These are phyloP conservation scores for Acer campestre DNA, from an alignment of 345 rosid species.

Conservation along the genomic window DNA sequence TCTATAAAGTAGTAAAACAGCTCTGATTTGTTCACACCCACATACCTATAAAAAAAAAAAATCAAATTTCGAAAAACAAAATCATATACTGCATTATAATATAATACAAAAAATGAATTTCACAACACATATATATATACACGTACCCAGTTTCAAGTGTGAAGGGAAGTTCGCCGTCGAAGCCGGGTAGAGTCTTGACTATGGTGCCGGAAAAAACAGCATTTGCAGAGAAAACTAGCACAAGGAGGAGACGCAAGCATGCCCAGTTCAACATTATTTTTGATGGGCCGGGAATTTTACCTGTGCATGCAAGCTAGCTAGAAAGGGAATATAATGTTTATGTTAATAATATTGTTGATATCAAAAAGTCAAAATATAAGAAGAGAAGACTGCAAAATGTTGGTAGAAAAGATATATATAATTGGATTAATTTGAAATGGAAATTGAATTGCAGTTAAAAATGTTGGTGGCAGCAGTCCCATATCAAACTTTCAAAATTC, in stretches of 20 bases:
- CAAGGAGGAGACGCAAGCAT: conserved; percentile 11
- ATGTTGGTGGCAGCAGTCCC: too few relatives aligned
- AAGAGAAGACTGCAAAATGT: background rate
- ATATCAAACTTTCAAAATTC: too few relatives aligned
- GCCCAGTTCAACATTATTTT: background rate
- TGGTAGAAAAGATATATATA: background rate
- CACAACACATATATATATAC: background rate
- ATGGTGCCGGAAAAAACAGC: conserved; percentile 16
- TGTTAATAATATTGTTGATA: background rate
- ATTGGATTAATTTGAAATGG: background rate
- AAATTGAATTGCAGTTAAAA: too few relatives aligned
- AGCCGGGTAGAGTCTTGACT: conserved; percentile 39
- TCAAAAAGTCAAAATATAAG: background rate
- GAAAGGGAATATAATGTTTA: background rate
- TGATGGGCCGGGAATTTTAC: too few relatives aligned
- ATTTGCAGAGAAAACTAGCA: conserved; percentile 7
- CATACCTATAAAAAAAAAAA: conserved; percentile 21
- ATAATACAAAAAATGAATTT: too few relatives aligned
- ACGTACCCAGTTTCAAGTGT: conserved; percentile 43
- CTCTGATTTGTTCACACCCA: conserved; percentile 28
- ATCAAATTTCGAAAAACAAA: background rate
- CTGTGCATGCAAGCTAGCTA: background rate
- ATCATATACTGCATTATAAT: background rate
- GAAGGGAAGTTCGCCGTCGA: conserved; percentile 40
- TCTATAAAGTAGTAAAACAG: conserved; percentile 38